Percentiles rank a stretch among this genome's conserved stretches.
These are phyloP conservation scores for Phalaenopsis hybrid DNA, from an alignment of 116 monocot species.

Conservation along the genomic window DNA sequence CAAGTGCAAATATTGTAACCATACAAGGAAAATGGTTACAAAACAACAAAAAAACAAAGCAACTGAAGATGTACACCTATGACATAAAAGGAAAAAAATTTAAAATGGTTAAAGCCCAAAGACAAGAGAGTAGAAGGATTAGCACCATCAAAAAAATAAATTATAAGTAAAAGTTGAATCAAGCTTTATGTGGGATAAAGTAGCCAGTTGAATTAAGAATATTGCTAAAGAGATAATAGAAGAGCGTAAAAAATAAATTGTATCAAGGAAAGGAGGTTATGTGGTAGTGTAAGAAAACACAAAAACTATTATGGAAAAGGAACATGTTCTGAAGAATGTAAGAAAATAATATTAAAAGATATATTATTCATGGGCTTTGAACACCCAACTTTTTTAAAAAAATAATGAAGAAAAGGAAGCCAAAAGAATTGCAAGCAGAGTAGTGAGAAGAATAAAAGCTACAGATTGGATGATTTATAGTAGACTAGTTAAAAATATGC, in stretches of 20 bases:
- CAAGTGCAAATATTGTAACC: too few relatives aligned
- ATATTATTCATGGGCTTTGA: neutral
- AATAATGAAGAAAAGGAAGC: neutral
- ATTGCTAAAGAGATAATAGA: neutral
- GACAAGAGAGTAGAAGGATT: neutral
- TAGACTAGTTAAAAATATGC: too few relatives aligned
- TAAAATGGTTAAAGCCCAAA: neutral
- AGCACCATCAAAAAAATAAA: neutral
- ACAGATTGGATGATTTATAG: too few relatives aligned
- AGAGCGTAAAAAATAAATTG: neutral
- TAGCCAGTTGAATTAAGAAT: neutral
- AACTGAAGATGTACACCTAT: too few relatives aligned
- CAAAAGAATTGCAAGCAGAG: neutral
- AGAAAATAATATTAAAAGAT: neutral
- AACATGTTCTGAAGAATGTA: neutral
- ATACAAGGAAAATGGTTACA: too few relatives aligned
- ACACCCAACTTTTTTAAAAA: neutral
- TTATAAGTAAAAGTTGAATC: neutral
- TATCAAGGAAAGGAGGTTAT: neutral
- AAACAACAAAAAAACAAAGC: too few relatives aligned
- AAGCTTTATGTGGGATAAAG: neutral
- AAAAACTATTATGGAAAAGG: neutral
- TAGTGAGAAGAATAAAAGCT: too few relatives aligned
- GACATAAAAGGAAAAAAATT: too few relatives aligned
- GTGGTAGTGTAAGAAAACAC: neutral